Evolutionary conservation across 1,139 yeast genomes (phyloP), one percentile per base, ranked within the genome.

Genomic region (Yamadazyma mexicana): DNA sequence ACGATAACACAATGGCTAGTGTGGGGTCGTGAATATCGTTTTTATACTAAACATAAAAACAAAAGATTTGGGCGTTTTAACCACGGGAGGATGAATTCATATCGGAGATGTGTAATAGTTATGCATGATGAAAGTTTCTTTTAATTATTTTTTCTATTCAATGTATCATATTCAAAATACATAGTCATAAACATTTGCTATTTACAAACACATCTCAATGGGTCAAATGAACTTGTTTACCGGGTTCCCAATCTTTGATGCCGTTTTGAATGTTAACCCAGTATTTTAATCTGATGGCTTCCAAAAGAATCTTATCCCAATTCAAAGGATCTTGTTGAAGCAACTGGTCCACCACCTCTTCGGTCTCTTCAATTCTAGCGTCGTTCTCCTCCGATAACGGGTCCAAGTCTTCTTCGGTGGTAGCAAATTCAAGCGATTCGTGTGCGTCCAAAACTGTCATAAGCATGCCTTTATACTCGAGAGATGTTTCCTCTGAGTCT

Each of bases 371-470:
- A 16, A 87, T 77, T 29, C 88, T 64, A 24, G 44, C 59, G 30
- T 78, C 71, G 50, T 87, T 87, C 43, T 81, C 87, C 9, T 47
- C 55, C 32, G 72, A 68, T 40, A 88, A 59, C 1, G 56, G 66
- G 2, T 66, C 75, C 39, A 86, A 66, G 39, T 86, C 95, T 2
- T 69, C 61, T 43, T 77, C 83, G 45, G 66, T 64, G 8, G 66
- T 64, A 1, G 89, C 83, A 55, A 79, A 78, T 47, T 84, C 88
- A 41, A 87, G 67, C 28, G 77, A 73, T 55, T 87, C 96, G 53
- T 88, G 91, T 1, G 87, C 82, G 50, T 88, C 94, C 61, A 91
- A 67, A 24, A 91, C 87, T 34, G 80, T 76, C 81, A 84, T 77
- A 30, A 87, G 61, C 56, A 84, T 66, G 16, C 68, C 75, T 44